Evolutionary conservation across 768 basidiomycete genomes (phyloP).

Genomic region (Tylopilus sp.): DNA sequence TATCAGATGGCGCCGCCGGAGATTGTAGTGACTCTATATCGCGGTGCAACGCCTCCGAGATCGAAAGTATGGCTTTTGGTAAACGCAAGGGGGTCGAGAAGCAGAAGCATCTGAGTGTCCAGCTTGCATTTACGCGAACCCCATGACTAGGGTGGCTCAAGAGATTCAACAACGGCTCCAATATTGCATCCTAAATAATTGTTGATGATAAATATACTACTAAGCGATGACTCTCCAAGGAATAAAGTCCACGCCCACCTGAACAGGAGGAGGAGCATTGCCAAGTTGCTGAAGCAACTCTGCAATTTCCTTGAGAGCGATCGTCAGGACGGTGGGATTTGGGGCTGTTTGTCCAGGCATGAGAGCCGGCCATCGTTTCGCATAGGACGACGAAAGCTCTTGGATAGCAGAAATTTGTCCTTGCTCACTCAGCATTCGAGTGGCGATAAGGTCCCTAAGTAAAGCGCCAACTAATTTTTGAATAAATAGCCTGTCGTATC

Average conservation of each 20-base stretch:
- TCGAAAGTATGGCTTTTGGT: constrained; percentile 69
- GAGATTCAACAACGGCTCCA: constrained; percentile 81
- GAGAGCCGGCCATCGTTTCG: constrained; percentile 91
- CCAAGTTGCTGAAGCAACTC: constrained; percentile 86
- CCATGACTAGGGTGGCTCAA: constrained; percentile 85
- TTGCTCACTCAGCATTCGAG: constrained; percentile 87
- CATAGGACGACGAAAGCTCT: constrained; percentile 75
- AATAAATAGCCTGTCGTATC: constrained; percentile 73
- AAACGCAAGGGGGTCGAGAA: constrained; percentile 83
- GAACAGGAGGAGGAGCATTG: constrained; percentile 86
- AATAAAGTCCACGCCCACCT: constrained; percentile 41
- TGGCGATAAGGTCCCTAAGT: constrained; percentile 82
- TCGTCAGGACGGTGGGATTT: constrained; percentile 58
- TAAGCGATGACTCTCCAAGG: not conserved
- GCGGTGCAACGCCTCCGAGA: constrained; percentile 80
- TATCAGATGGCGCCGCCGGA: constrained; percentile 68
- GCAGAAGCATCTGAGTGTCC: constrained; percentile 89
- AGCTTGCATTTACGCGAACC: constrained; percentile 82
- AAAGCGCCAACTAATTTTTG: constrained; percentile 74
- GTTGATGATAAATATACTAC: not conserved
- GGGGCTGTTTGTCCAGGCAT: constrained; percentile 83
- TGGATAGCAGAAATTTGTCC: constrained; percentile 90
- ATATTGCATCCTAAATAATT: constrained; percentile 65
- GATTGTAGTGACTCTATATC: constrained; percentile 73
- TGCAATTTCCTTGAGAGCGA: constrained; percentile 80